A percentile compares a stretch with the other conserved stretches of the same genome.
These are phyloP conservation scores for Lasiodiplodia citricola DNA, from an alignment of 2,329 filamentous ascomycete genomes.

Conservation along the genomic window DNA sequence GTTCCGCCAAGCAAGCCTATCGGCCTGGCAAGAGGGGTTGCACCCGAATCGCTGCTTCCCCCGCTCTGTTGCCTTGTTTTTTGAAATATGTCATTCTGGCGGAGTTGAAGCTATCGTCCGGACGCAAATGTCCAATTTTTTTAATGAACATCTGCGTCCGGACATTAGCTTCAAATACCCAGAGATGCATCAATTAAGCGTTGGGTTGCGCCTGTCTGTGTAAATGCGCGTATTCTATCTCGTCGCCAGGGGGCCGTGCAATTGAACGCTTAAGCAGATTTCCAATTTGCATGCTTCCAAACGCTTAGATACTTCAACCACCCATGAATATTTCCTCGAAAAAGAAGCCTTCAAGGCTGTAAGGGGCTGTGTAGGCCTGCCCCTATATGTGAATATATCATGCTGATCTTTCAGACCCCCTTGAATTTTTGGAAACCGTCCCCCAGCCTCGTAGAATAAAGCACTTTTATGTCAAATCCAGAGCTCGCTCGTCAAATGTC, in stretches of 20 bases:
- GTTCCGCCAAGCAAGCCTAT: slow-evolving; percentile 7
- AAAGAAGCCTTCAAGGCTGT: too few relatives aligned
- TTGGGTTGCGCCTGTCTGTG: too few relatives aligned
- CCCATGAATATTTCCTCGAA: background rate
- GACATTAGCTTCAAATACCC: slow-evolving; percentile 5
- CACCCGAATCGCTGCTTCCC: background rate
- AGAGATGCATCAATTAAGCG: background rate
- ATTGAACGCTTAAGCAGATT: background rate
- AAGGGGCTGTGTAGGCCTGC: too few relatives aligned
- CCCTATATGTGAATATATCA: background rate
- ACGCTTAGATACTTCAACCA: background rate
- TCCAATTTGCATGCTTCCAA: background rate
- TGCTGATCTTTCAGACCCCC: background rate
- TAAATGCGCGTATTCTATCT: too few relatives aligned
- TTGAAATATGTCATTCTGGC: background rate
- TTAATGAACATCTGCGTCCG: background rate
- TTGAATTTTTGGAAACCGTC: background rate
- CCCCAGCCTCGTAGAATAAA: background rate
- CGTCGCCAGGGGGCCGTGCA: background rate
- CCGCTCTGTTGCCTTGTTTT: background rate
- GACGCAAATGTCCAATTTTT: background rate
- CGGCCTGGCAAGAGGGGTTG: background rate
- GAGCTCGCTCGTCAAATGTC: background rate
- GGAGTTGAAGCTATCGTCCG: background rate
- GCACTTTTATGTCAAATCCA: background rate